Base-by-base conservation (phyloP, 495 filamentous ascomycete species). In the Penicillium silybi region DNA sequence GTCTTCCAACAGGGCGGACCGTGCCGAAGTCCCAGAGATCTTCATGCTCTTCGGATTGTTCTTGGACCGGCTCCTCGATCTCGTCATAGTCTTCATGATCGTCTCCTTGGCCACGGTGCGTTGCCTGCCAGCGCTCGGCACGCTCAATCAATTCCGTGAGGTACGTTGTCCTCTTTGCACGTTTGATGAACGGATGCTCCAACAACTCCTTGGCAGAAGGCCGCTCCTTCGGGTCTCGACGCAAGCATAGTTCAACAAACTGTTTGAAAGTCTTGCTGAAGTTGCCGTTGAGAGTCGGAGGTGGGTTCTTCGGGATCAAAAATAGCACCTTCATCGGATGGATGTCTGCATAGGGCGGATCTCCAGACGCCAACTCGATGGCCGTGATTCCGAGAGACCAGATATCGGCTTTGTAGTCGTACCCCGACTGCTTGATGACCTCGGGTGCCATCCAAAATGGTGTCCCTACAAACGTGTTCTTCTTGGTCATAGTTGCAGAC, bases 401-500 rank as follows among this genome's bases (percentile, higher is more conserved):
- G 50, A 98, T 96, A 64, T 98, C 93, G 6, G 93, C 95, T 73
- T 97, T 98, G 72, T 95, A 91, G 61, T 97, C 92, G 69, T 98
- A 98, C 37, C 93, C 93, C 45, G 89, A 93, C 65, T 96, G 91
- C 74, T 96, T 96, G 69, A 98, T 98, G 26, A 98, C 93, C 68
- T 98, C 93, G 8, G 93, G 93, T 4, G 93, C 93, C 93, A 98
- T 98, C 93, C 93, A 98, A 70, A 97, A 98, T 0, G 93, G 93
- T 2, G 93, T 97, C 13, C 93, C 93, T 19, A 98, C 93, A 65
- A 98, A 98, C 0, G 93, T 98, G 63, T 97, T 98, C 69, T 96
- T 96, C 73, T 97, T 96, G 20, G 95, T 96, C 89, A 97, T 97
- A n/a, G 93, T 97, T 2, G 90, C 90, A 19, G 92, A 92, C n/a